Base-by-base conservation (phyloP, 345 rosid species). In the Xanthoceras sorbifolium region DNA sequence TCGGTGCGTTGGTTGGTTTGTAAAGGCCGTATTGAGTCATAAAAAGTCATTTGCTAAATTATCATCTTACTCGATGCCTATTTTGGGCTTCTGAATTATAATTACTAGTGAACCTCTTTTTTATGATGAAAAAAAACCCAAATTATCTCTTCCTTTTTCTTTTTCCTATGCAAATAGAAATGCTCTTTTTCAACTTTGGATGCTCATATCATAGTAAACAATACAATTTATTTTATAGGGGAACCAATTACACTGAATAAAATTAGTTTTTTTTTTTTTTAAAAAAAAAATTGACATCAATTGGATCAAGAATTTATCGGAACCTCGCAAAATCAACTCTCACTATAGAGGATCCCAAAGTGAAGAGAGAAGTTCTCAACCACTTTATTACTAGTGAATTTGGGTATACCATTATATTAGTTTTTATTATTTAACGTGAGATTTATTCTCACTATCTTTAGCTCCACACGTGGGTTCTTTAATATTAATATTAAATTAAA, bases 161-260 rank as follows among this genome's bases (percentile, higher is more conserved):
- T 57, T 55, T 57, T 71, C 32, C 67, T 28, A 17, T 59, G 55
- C 42, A 73, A 44, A 44, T 62, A 15, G 6, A 17, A 25, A 3
- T 15, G 36, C 9, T 42, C 8, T 6, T 25, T 28, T 61, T 44
- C 44, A 22, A 29, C 76, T 54, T 73, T 62, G 76, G 76, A 73
- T 73, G 59, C 76, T 61, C 59, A 18, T 61, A n/a, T 14, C 64
- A 72, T 6, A 72, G 1, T 20, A 4, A 7, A 48, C 29, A 36
- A n/a, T n/a, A 8, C 22, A 48, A 48, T 14, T 48, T 48, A 6
- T 48, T 14, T 48, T 10, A 6, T 3, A 3, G 14, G 54, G 40
- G 40, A 36, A 54, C 7, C 60, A n/a, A 54, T 14, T 4, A 54
- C 10, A 38, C 9, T 38, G 42, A 7, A 38, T 38, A 38, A 38